Conservation (phyloP, 176 grass and related monocot genomes). For the Triticum aestivum region IWGSC_CS_RefSeq_v2.1 NC_057802.1:573978934-573979433, state of each 20-base stretch:
- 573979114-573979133: too few relatives aligned
- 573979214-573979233: constrained; percentile 38
- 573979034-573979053: too few relatives aligned
- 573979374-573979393: constrained; percentile 67
- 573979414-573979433: constrained; percentile 43
- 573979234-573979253: background rate
- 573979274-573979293: constrained; percentile 53
- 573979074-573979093: too few relatives aligned
- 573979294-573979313: constrained; percentile 13
- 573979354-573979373: constrained; percentile 29
- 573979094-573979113: too few relatives aligned
- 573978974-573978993: too few relatives aligned
- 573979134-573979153: too few relatives aligned
- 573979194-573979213: constrained; percentile 38
- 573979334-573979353: constrained; percentile 25
- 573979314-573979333: constrained; percentile 27
- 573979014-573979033: too few relatives aligned
- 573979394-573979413: constrained; percentile 44
- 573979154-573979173: constrained; percentile 57
- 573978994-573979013: too few relatives aligned
- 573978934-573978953: too few relatives aligned
- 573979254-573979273: constrained; percentile 61
- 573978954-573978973: too few relatives aligned
- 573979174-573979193: constrained; percentile 24
- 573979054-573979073: too few relatives aligned